Base-by-base conservation (phyloP, 208 protist species). In the Crithidia thermophila region DNA sequence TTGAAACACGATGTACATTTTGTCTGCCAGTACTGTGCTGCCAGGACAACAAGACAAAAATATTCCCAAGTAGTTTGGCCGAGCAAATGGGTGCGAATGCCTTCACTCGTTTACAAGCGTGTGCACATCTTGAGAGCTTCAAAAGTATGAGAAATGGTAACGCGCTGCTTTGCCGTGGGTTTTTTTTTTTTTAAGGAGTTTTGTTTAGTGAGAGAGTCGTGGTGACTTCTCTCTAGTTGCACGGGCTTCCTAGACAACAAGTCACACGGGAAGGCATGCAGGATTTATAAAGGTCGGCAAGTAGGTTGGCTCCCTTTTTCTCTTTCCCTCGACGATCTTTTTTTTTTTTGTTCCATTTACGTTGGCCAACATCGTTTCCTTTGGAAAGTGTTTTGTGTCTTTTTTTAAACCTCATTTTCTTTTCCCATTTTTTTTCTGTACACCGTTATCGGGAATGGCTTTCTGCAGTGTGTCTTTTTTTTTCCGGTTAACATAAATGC, bases 401-500 rank as follows among this genome's bases (percentile, higher is more conserved):
- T 13, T 20, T 9, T 13, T 45, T 4, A 2, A 9, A n/a, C 27
- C 8, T 61, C 51, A 36, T 57, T 30, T 23, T 47, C 11, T 45
- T 21, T 13, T n/a, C 37, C 21, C 31, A 21, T n/a, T 7, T 0
- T 61, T 42, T 47, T 61, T 27, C 27, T 37, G 30, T 18, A 1
- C 20, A 6, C 34, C n/a, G 4, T 3, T 23, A 6, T 53, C 9
- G 13, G 18, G 28, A 16, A 5, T 10, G 2, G 14, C 18, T 49
- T 59, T 6, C 36, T 55, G 9, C 31, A 59, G 28, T 63, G 20
- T 64, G 40, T 73, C 20, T 67, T 65, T 45, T 67, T 67, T 50
- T 43, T 52, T 67, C 30, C 23, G 21, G 23, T 52, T 16, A 23
- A 25, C 11, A 14, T 52, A 14, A 23, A 14, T 10, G 11, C 14